Base-by-base conservation (phyloP, 2,329 filamentous ascomycete genomes). In the Fusarium tupiense region DNA sequence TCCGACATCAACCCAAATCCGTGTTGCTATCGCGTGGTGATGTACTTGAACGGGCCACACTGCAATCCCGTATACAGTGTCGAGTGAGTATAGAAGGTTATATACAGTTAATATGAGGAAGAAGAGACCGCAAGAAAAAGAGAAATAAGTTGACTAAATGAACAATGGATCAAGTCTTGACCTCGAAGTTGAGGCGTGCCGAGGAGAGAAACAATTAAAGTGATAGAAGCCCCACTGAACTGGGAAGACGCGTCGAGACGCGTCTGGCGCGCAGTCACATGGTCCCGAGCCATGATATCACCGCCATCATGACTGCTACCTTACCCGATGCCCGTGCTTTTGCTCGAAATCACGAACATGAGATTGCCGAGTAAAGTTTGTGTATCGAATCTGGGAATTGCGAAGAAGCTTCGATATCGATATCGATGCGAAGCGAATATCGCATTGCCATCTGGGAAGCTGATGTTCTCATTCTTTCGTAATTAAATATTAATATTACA, bases 201-300 rank as follows among this genome's bases (percentile, higher is more conserved):
- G 13, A 33, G 31, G 14, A 41, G 19, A 19, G 53, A 54, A 71
- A 44, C 35, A 40, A 53, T 69, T 43, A 50, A 50, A 53, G 54
- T 14, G 26, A 14, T 14, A 33, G 50, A 41, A 33, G 66, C 62
- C 72, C 73, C 73, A 76, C 73, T 35, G 40, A 13, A 16, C 49
- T 38, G 26, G 31, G 43, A 47, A 50, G 71, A 76, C 71, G 73
- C 71, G 73, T 67, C 4, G 8, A 33, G 49, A 65, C 73, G 73
- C 73, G 73, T 61, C 52, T 52, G 49, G 43, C 73, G 66, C 73
- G 70, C 41, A 71, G 59, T 74, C 72, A 75, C 72, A 74, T 74
- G 72, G 16, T 4, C 38, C 22, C 10, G 5, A 61, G 35, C 71
- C 47, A 75, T 74, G 72, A 75, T 74, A 72, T 74, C 71, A 72